Percentiles rank a stretch among this genome's conserved stretches.
phyloP scores from a whole-genome alignment of 345 rosid species.

The Corymbia maculata region DNA sequence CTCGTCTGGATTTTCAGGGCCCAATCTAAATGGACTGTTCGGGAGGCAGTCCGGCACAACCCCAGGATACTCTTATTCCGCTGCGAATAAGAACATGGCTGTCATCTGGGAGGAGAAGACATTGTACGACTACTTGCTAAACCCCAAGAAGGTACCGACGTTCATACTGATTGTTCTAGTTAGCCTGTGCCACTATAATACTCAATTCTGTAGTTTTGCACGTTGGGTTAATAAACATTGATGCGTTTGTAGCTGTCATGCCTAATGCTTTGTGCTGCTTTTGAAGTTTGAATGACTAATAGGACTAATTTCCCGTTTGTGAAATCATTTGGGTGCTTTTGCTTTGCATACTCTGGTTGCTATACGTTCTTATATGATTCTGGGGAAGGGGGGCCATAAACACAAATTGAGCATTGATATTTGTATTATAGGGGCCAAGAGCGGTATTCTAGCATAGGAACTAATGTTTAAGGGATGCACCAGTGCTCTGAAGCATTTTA shows the following conservation, averaged over 20 bases:
- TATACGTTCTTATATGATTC: neutral
- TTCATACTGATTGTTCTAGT: neutral
- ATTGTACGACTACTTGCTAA: conserved; percentile 74
- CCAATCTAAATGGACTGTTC: conserved; percentile 79
- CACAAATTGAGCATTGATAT: neutral
- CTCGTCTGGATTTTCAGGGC: conserved; percentile 36
- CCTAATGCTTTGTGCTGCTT: neutral
- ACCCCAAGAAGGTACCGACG: conserved; percentile 70
- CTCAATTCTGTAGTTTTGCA: neutral
- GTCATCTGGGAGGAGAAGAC: conserved; percentile 84
- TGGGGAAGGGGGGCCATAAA: neutral
- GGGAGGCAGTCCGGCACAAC: conserved; percentile 90
- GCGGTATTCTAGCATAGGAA: neutral
- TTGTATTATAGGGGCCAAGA: neutral
- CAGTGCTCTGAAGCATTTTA: neutral
- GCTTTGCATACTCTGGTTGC: neutral
- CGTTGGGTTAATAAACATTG: neutral
- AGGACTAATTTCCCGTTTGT: neutral
- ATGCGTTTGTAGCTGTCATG: neutral
- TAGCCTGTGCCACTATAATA: neutral
- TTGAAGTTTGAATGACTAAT: neutral
- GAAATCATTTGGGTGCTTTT: neutral
- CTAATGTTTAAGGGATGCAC: neutral
- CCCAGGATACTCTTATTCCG: conserved; percentile 81
- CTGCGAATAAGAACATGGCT: conserved; percentile 87